A percentile compares a stretch with the other conserved stretches of the same genome.
Evolutionary conservation across 305 asterid genomes (phyloP).

Genomic region (Nicotiana rustica): DNA sequence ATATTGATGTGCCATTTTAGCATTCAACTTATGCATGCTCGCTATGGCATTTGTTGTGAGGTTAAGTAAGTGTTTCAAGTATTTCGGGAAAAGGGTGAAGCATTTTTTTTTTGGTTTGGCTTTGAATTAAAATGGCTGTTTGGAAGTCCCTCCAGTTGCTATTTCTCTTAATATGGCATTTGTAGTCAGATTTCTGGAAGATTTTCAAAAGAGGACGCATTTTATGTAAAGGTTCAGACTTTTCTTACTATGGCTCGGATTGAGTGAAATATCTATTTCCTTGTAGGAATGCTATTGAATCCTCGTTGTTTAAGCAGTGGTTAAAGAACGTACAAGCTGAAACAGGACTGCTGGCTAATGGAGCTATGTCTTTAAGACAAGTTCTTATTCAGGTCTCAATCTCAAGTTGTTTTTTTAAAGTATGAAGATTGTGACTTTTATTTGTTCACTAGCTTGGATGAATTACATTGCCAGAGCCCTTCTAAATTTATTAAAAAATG

Average conservation of each 20-base stretch:
- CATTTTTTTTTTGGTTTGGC: not conserved
- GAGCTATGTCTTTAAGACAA: conserved; percentile 66
- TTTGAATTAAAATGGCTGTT: not conserved
- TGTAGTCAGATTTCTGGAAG: not conserved
- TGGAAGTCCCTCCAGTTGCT: not conserved
- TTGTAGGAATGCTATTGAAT: conserved; percentile 85
- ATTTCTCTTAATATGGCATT: not conserved
- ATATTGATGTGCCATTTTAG: not conserved
- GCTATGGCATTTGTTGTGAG: not conserved
- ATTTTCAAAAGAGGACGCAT: not conserved
- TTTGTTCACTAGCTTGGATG: not conserved
- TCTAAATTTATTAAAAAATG: not conserved
- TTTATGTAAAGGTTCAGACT: not conserved
- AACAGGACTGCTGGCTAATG: conserved; percentile 71
- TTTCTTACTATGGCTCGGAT: not conserved
- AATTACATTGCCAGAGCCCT: not conserved
- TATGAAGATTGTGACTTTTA: not conserved
- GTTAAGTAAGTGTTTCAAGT: not conserved
- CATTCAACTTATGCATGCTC: not conserved
- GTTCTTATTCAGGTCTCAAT: conserved; percentile 72
- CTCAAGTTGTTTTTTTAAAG: not conserved
- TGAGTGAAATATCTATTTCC: conserved; percentile 27
- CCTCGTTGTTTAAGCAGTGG: conserved; percentile 85
- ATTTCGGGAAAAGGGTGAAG: not conserved
- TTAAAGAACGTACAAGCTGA: conserved; percentile 72